phyloP scores from a whole-genome alignment of 2,329 filamentous ascomycete species.

The Sporothrix humicola region DNA sequence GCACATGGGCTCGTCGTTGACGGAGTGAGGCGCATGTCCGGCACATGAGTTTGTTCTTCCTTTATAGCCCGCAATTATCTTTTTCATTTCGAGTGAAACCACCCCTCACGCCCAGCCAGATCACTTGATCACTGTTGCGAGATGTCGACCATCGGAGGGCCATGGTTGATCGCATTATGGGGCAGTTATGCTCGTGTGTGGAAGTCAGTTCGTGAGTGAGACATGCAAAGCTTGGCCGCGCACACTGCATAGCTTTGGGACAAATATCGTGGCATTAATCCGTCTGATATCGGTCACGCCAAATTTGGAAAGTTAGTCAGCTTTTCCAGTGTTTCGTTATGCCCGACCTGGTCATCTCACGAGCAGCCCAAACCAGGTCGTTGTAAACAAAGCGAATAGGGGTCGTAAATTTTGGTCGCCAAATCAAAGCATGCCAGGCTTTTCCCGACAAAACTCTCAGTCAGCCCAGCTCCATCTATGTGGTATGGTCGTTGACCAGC shows the following conservation, averaged over 20 bases:
- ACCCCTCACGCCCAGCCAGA: not conserved
- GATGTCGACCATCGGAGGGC: too few species aligned
- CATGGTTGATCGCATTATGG: too few species aligned
- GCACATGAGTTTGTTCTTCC: not conserved
- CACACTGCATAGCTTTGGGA: not conserved
- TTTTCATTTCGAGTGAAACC: too few species aligned
- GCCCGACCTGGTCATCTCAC: not conserved
- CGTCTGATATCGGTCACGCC: too few species aligned
- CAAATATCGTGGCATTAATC: not conserved
- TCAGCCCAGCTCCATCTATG: too few species aligned
- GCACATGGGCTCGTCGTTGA: slow-evolving; percentile 26
- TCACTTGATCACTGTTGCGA: not conserved
- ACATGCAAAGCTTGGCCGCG: not conserved
- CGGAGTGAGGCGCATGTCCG: not conserved
- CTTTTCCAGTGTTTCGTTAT: not conserved
- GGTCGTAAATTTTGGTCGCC: not conserved
- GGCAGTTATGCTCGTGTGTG: not conserved
- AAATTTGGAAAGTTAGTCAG: not conserved
- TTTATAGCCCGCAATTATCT: not conserved
- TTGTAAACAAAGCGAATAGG: slow-evolving; percentile 24
- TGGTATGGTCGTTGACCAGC: too few species aligned
- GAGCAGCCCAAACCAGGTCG: not conserved
- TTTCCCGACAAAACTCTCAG: too few species aligned
- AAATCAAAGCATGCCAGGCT: too few species aligned
- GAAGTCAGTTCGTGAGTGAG: not conserved